These are phyloP conservation scores for Macroventuria anomochaeta DNA, from an alignment of 2,329 filamentous ascomycete species.

Conservation along the genomic window DNA sequence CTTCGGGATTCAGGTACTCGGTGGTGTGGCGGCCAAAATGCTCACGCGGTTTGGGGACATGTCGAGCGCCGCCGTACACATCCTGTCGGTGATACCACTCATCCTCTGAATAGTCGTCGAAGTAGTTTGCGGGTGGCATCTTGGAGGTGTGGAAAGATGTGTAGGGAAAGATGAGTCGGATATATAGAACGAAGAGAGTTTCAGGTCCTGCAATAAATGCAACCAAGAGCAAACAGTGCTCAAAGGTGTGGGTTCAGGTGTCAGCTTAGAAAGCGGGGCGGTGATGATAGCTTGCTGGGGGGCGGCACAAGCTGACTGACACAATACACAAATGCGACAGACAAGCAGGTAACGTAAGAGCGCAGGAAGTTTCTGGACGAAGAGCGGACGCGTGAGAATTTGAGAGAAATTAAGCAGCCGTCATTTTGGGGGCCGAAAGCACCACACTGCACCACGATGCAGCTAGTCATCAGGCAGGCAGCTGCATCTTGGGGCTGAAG, in stretches of 20 bases:
- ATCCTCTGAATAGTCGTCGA: constrained; percentile 33
- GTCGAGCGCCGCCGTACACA: constrained; percentile 37
- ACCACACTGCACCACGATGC: constrained; percentile 27
- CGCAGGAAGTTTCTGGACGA: constrained; percentile 19
- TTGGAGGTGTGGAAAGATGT: constrained; percentile 1
- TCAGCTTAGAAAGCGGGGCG: constrained; percentile 29
- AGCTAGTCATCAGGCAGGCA: constrained; percentile 42
- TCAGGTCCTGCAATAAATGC: not conserved
- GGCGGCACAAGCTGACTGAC: constrained; percentile 35
- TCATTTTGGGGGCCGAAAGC: constrained; percentile 33
- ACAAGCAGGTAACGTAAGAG: constrained; percentile 26
- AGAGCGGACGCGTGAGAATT: constrained; percentile 29
- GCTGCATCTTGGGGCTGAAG: constrained; percentile 27
- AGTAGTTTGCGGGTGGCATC: constrained; percentile 38
- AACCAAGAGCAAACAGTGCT: constrained; percentile 17
- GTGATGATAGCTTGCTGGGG: constrained; percentile 19
- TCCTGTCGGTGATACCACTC: constrained; percentile 38
- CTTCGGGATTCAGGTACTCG: constrained; percentile 41
- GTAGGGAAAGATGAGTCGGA: not conserved
- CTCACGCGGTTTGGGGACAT: constrained; percentile 34
- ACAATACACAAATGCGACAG: constrained; percentile 19
- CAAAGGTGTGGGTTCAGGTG: constrained; percentile 23
- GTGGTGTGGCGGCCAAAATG: constrained; percentile 33
- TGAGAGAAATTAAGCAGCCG: constrained; percentile 26
- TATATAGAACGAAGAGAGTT: not conserved